Conservation (phyloP, 495 filamentous ascomycete species). For the Aspergillus coremiiformis region DNA sequence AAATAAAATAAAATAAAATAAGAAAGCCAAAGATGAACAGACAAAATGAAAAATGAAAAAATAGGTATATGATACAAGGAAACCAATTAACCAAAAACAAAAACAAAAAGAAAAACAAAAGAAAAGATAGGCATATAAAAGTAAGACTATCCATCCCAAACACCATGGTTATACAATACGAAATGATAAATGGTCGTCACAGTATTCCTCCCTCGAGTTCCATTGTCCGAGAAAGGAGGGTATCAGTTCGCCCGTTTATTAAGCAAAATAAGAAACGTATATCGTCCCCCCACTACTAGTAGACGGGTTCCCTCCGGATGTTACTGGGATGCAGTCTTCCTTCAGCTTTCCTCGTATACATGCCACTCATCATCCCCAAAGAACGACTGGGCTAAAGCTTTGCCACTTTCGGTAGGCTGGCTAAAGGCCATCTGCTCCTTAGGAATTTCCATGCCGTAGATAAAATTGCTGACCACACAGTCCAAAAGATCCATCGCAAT, state of each 20-base stretch:
- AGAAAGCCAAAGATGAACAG: no score
- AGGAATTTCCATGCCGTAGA: conserved; percentile 58
- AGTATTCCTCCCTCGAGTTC: conserved; percentile 14
- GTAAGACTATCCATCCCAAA: conserved; percentile 12
- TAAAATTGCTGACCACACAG: conserved; percentile 53
- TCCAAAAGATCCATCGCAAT: conserved; percentile 57
- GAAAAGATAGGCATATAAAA: conserved; percentile 7
- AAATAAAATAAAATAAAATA: conserved; percentile 9
- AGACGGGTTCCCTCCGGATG: not conserved
- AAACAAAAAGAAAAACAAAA: conserved; percentile 5
- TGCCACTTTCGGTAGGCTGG: conserved; percentile 67
- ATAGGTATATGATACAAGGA: conserved; percentile 20
- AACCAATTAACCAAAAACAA: conserved; percentile 4
- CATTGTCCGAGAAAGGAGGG: conserved; percentile 18
- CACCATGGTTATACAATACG: conserved; percentile 21
- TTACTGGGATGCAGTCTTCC: not conserved
- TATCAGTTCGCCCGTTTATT: conserved; percentile 22
- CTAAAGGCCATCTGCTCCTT: conserved; percentile 63
- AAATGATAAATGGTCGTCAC: conserved; percentile 17
- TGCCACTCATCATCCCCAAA: conserved; percentile 50
- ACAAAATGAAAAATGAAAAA: conserved; percentile 9
- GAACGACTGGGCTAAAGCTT: conserved; percentile 54
- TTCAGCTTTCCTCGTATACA: conserved; percentile 42
- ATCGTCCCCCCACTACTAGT: not conserved
- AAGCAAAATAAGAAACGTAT: conserved; percentile 10